A percentile compares a stretch with the other conserved stretches of the same genome.
These are phyloP conservation scores for Eucalyptus polybractea DNA, from an alignment of 345 rosid genomes.

Conservation along the genomic window DNA sequence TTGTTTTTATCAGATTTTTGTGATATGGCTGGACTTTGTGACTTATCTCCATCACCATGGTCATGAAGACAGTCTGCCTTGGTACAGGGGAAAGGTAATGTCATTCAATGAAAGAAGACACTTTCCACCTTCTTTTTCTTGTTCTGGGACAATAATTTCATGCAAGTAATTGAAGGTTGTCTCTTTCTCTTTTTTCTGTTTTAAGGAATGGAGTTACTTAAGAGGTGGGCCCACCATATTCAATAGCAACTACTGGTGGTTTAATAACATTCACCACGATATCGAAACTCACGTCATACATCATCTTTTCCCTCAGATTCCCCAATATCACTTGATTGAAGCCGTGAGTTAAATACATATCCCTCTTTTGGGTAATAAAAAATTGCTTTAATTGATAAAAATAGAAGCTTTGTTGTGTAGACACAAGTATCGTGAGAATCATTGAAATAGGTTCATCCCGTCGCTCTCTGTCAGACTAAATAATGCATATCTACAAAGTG, in stretches of 20 bases:
- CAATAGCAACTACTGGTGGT: conserved; percentile 72
- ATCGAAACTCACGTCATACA: conserved; percentile 87
- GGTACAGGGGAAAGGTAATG: conserved; percentile 83
- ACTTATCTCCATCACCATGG: conserved; percentile 91
- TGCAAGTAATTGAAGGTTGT: neutral
- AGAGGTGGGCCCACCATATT: conserved; percentile 87
- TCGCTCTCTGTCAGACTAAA: neutral
- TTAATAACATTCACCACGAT: conserved; percentile 82
- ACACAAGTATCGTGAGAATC: neutral
- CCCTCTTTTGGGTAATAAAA: neutral
- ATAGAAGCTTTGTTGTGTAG: neutral
- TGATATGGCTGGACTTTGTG: conserved; percentile 78
- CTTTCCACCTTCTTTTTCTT: neutral
- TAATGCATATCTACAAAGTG: neutral
- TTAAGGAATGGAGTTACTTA: conserved; percentile 78
- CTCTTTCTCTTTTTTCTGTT: neutral
- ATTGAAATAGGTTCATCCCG: neutral
- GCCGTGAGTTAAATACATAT: conserved; percentile 32
- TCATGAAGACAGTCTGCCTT: conserved; percentile 61
- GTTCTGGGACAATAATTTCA: neutral
- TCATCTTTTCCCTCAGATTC: conserved; percentile 96
- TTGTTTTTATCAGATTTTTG: conserved; percentile 27
- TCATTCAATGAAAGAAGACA: neutral
- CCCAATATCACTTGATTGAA: conserved; percentile 76
- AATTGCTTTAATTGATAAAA: neutral